phyloP scores from a whole-genome alignment of 768 basidiomycete species.

The Lactarius evosmus region DNA sequence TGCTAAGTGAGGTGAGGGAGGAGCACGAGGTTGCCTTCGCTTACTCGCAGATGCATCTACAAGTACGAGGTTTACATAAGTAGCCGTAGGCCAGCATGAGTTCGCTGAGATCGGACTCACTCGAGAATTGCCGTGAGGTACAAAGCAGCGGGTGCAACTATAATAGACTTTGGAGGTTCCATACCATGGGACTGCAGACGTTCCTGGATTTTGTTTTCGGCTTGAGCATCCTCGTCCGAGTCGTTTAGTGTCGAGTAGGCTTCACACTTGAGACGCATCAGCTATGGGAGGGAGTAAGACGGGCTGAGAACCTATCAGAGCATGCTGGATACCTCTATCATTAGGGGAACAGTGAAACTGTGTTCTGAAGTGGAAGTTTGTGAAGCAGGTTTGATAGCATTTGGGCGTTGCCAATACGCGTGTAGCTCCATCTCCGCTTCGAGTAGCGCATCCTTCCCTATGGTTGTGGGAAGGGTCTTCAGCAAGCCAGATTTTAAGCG shows the following conservation, averaged over 20 bases:
- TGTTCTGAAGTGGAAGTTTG: conserved; percentile 47
- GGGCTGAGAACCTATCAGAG: background rate
- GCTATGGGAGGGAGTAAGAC: conserved; percentile 40
- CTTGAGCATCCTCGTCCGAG: conserved; percentile 66
- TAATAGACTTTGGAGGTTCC: conserved; percentile 44
- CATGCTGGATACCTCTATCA: conserved; percentile 59
- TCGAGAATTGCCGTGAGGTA: conserved; percentile 93
- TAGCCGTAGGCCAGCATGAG: background rate
- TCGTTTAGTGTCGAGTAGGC: conserved; percentile 85
- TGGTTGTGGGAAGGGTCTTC: conserved; percentile 67
- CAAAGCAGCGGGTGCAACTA: conserved; percentile 74
- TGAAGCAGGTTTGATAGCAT: conserved; percentile 36
- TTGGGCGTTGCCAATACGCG: conserved; percentile 81
- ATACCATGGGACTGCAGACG: conserved; percentile 49
- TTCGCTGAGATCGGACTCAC: conserved; percentile 48
- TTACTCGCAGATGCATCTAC: conserved; percentile 85
- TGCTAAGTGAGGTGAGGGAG: conserved; percentile 17
- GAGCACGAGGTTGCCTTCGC: conserved; percentile 34
- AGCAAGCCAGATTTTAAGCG: conserved; percentile 69
- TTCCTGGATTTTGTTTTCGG: conserved; percentile 61
- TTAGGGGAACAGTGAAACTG: conserved; percentile 69
- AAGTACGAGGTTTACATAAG: conserved; percentile 29
- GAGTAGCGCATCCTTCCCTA: conserved; percentile 88
- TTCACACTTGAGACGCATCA: conserved; percentile 82
- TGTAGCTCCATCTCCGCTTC: conserved; percentile 92